Base-by-base conservation (phyloP, 768 basidiomycete species). In the Auricularia sp. region DNA sequence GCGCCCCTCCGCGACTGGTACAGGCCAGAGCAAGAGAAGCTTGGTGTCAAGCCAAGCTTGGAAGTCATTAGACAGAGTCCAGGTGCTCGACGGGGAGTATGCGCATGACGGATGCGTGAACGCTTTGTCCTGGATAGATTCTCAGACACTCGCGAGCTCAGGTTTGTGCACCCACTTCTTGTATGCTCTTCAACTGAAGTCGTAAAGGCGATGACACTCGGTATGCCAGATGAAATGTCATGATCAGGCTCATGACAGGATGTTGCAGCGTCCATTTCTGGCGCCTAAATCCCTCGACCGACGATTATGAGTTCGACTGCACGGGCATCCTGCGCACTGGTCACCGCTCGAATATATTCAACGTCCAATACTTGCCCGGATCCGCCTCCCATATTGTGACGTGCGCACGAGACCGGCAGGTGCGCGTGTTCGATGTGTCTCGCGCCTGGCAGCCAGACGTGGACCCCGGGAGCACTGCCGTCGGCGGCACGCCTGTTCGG, bases 271-370 rank as follows among this genome's bases (percentile, higher is more conserved):
- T 94, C 33, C 85, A 90, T 70, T 79, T 95, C 66, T 96, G 93
- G 93, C 77, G 82, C 54, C 82, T 90, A 71, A 83, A 89, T 70
- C 74, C 81, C 68, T 68, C 71, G 21, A 69, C 66, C 34, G 72
- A 79, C 36, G 83, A 83, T 51, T 89, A 86, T 76, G 87, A 83
- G 34, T 92, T 85, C 74, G 74, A 76, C 51, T 91, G 83, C 71
- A 79, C 83, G 64, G 79, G 85, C 7, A 82, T 88, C n/a, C 85
- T 94, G 62, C 73, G 80, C 14, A 94, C 93, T 0, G 91, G 90
- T 3, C 93, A 96, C 73, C 81, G 76, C 58, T 85, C 81, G 13
- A 96, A 96, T 70, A 91, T 96, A 58, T 96, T 96, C 78, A 90
- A 87, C 68, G 85, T 83, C 0, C 84, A 90, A 58, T 87, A 91